Evolutionary conservation across 768 basidiomycete genomes (phyloP).

Genomic region (Mycena belliarum): DNA sequence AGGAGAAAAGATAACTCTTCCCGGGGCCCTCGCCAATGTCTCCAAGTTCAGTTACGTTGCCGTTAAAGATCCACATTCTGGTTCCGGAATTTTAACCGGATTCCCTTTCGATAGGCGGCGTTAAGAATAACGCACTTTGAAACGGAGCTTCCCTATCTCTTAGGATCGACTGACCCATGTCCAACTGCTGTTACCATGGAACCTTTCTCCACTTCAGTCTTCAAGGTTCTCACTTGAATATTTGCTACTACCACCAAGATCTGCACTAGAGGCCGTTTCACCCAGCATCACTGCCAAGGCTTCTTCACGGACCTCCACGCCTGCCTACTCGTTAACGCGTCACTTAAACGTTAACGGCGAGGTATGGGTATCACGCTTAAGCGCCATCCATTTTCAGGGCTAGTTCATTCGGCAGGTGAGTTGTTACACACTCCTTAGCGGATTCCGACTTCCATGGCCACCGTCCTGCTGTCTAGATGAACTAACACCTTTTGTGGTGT

Average conservation of each 20-base stretch:
- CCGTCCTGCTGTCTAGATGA: constrained; percentile 88
- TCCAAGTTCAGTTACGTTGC: too few relatives aligned
- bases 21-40: too few relatives aligned
- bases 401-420: constrained; percentile 90
- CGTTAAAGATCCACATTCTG: too few relatives aligned
- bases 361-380: constrained; percentile 86
- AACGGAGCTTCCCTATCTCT: too few relatives aligned
- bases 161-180: constrained; percentile 87
- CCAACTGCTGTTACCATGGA: constrained; percentile 85
- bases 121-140: too few relatives aligned
- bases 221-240: constrained; percentile 86
- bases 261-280: constrained; percentile 81
- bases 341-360: constrained; percentile 73
- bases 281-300: constrained; percentile 73
- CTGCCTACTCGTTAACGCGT: constrained; percentile 76
- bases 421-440: constrained; percentile 88
- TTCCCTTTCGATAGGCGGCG: too few relatives aligned
- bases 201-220: constrained; percentile 89
- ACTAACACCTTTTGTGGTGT: constrained; percentile 85
- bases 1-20: too few relatives aligned
- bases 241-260: constrained; percentile 90
- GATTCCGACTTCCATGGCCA: constrained; percentile 86
- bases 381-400: constrained; percentile 91
- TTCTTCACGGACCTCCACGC: constrained; percentile 79
- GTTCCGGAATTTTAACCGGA: too few relatives aligned